Evolutionary conservation across 257 asterid genomes (phyloP), one percentile per base, ranked within the genome.

Genomic region (Lycium barbarum): DNA sequence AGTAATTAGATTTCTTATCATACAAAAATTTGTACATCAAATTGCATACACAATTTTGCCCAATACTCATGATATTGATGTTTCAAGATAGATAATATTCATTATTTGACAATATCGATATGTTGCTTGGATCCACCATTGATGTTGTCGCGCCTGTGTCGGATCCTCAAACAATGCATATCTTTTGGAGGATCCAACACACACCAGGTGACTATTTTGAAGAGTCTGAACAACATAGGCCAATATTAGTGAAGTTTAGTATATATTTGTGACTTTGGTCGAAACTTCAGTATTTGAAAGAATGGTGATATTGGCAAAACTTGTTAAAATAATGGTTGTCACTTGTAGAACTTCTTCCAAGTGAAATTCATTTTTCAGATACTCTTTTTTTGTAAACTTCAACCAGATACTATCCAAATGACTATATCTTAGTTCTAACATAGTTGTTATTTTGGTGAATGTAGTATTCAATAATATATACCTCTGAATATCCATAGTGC

Each of bases 401-500:
- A 35, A 67, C 20, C 33, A 35, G 35, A 35, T 67, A 35, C 35
- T 67, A 8, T 67, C 11, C 47, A 14, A 67, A 35, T 67, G 47
- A 47, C 2, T 35, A 1, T n/a, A 67, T 67, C 14, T 40, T 33
- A 35, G 2, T 66, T 5, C 33, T 40, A 40, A 18, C 15, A 71
- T 14, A 15, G 2, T 43, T 18, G 14, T 43, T 9, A 43, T 45
- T 72, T 45, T 74, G 55, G 65, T 61, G 68, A 62, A n/a, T 55
- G 61, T 55, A 55, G 17, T 9, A 14, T 26, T 26, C 33, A 26
- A 26, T 26, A 1, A 26, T 7, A 53, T 22, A 0, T 8, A 78
- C 82, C 82, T 78, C 82, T 26, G 14, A 26, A 78, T 33, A 53
- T 78, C 81, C 81, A 51, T 22, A 51, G 22, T 76, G 63, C 63